Conservation (phyloP, 169 alveolate genomes). For the Amoebophrya sp. region DNA sequence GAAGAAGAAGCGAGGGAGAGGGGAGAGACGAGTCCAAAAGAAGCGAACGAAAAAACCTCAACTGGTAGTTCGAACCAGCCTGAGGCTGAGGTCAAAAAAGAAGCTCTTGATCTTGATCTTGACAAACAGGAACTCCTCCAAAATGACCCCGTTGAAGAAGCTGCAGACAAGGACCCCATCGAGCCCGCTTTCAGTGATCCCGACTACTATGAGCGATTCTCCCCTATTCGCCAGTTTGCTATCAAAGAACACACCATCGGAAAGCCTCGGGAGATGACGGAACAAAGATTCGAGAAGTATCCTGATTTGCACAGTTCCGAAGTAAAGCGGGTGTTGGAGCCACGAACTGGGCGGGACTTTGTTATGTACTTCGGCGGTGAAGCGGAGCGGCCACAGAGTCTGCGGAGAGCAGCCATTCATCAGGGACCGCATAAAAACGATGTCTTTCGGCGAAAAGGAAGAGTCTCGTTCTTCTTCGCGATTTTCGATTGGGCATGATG, state of each 20-base stretch:
- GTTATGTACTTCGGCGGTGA: slow-evolving; percentile 1
- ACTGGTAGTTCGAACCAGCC: not conserved
- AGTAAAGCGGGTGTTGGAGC: not conserved
- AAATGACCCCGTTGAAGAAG: not conserved
- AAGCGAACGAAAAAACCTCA: not conserved
- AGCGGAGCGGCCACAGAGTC: not conserved
- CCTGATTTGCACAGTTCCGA: not conserved
- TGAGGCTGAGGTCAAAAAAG: not conserved
- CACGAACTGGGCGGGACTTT: not conserved
- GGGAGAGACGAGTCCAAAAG: not conserved
- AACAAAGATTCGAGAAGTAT: not conserved
- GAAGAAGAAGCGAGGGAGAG: not conserved
- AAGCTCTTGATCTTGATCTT: too few species aligned
- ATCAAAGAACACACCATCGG: slow-evolving; percentile 17
- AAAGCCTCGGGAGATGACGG: not conserved
- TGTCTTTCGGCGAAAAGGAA: not conserved
- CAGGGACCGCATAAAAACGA: not conserved
- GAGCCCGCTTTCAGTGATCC: not conserved
- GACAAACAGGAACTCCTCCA: not conserved
- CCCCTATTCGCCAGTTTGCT: not conserved
- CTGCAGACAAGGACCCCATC: not conserved
- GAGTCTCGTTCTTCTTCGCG: slow-evolving; percentile 2
- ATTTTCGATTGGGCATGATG: not conserved
- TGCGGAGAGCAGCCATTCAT: not conserved
- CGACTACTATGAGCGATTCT: not conserved